Evolutionary conservation across 164 flowering plant genomes (phyloP), one percentile per base, ranked within the genome.

Genomic region (Macadamia integrifolia): DNA sequence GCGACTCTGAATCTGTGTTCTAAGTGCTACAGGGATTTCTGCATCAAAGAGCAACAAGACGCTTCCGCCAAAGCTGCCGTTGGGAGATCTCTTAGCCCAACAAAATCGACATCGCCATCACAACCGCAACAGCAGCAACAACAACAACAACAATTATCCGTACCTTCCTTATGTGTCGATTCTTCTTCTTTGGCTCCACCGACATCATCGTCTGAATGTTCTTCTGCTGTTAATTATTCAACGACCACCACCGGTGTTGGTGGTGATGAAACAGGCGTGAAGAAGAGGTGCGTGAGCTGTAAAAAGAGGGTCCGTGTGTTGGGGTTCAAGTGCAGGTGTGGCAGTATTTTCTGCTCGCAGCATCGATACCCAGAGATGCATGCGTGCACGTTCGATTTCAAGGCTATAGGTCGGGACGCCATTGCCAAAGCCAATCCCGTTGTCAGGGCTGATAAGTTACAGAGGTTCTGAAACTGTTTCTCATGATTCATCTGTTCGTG

Each of bases 11-110:
- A 60, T 12, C 62, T 60, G 15, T 29, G 62, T 17, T 60, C 42
- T 42, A 60, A 60, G 42, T 60, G 62, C 62, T 60, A 60, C 62
- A 60, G 15, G 1, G 62, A 60, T 17, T 60, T 60, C 42, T 60
- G 43, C 62, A 4, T 31, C 62, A 31, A 60, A 17, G 43, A 60
- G 42, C n/a, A 15, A 15, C 58, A 55, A 55, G 7, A 18, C 58
- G n/a, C n/a, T 18, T 55, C 58, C 5, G 58, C 58, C 23, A 55
- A 55, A 55, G 53, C 53, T 49, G 53, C 53, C 15, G 53, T 49
- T 10, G 53, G 53, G 53, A 49, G 15, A 49, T 49, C 53, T 49
- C 53, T 49, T 8, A 49, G 15, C 53, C 53, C 53, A 10, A 8
- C 53, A 49, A 49, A 10, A 8, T 49, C 15, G 53, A 14, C 53